These are phyloP conservation scores for Tolypocladium endophyticum DNA, from an alignment of 2,329 filamentous ascomycete genomes.

Conservation along the genomic window DNA sequence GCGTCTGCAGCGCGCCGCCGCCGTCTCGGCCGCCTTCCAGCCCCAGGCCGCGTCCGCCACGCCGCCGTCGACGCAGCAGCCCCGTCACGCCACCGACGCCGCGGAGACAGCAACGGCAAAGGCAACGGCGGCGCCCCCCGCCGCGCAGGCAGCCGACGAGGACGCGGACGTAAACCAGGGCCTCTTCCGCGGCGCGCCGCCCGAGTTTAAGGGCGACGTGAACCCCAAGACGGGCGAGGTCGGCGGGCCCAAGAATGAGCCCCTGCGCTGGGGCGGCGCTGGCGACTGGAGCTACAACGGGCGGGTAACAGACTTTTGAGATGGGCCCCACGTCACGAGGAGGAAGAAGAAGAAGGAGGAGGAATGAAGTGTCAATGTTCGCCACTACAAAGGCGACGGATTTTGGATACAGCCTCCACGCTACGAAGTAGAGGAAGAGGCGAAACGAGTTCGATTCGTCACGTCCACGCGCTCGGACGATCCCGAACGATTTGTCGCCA, in stretches of 20 bases:
- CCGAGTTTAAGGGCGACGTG: conserved; percentile 84
- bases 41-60: conserved; percentile 11
- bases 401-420: conserved; percentile 39
- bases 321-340: neutral
- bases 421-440: neutral
- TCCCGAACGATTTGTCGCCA: neutral
- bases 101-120: neutral
- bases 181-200: conserved; percentile 64
- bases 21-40: conserved; percentile 32
- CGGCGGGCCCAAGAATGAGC: conserved; percentile 95
- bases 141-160: conserved; percentile 7
- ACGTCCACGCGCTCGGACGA: neutral
- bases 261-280: conserved; percentile 68
- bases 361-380: too few relatives aligned
- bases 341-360: neutral
- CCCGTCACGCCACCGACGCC: conserved; percentile 8
- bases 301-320: conserved; percentile 78
- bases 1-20: conserved; percentile 59
- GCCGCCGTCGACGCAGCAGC: conserved; percentile 12
- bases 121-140: neutral
- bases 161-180: conserved; percentile 46
- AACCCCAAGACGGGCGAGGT: conserved; percentile 95
- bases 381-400: conserved; percentile 89
- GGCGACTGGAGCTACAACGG: conserved; percentile 93
- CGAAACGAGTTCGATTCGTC: neutral